Conservation (phyloP, 208 protist genomes). For the Trypanosoma avium region DNA sequence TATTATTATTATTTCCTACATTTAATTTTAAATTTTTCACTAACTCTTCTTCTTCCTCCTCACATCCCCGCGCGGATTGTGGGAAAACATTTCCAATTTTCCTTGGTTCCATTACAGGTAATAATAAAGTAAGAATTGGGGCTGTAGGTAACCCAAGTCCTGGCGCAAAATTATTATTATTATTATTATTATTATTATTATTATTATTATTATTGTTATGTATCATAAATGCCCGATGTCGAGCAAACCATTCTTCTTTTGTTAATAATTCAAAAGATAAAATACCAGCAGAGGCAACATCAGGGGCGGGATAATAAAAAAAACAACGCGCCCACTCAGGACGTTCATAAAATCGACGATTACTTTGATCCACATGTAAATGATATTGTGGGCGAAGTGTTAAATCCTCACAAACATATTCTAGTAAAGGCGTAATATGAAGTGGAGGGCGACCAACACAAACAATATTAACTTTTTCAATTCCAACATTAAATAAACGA, state of each 20-base stretch:
- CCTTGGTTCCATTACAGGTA: constrained; percentile 16
- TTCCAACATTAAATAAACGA: constrained; percentile 68
- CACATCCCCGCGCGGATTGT: not conserved
- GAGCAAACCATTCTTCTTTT: constrained; percentile 60
- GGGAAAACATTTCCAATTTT: not conserved
- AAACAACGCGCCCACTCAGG: constrained; percentile 66
- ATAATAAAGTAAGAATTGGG: not conserved
- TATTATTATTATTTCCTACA: too few species aligned
- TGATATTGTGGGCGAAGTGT: constrained; percentile 76
- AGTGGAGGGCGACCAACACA: constrained; percentile 84
- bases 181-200: too few species aligned
- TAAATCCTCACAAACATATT: constrained; percentile 66
- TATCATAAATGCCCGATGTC: constrained; percentile 7
- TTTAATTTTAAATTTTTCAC: too few species aligned
- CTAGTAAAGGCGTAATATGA: constrained; percentile 77
- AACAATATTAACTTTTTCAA: constrained; percentile 68
- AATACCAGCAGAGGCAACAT: constrained; percentile 30
- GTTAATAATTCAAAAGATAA: constrained; percentile 65
- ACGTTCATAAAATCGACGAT: constrained; percentile 51
- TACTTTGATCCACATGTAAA: constrained; percentile 27
- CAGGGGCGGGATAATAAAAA: constrained; percentile 71
- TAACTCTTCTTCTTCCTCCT: not conserved
- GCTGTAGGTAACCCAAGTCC: constrained; percentile 13
- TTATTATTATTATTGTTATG: too few species aligned
- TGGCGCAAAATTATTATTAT: not conserved